Conservation (phyloP, 2,329 filamentous ascomycete genomes). For the Penicillium corylophilum region DNA sequence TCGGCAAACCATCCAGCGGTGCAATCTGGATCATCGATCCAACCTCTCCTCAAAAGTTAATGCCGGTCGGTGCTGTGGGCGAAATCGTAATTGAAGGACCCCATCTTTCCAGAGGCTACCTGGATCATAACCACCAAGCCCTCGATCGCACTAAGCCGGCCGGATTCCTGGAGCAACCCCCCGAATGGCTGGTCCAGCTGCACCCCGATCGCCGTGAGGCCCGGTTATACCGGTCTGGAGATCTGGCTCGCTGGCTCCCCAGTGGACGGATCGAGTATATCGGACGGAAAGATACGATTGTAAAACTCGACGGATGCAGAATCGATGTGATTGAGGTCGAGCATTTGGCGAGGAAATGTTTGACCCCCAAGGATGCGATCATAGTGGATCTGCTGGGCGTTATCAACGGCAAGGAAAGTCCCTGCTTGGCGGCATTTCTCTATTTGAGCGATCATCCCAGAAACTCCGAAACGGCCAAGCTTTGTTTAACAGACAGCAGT, state of each 20-base stretch:
- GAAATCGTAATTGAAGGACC: conserved; percentile 32
- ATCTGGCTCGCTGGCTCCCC: conserved; percentile 23
- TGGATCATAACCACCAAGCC: conserved; percentile 16
- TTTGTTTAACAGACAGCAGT: too few species aligned
- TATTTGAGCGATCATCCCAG: conserved; percentile 1
- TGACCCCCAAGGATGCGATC: conserved; percentile 10
- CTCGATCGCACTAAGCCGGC: too few species aligned
- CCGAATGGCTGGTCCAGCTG: too few species aligned
- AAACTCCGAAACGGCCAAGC: too few species aligned
- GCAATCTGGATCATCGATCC: conserved; percentile 30
- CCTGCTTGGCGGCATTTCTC: conserved; percentile 16
- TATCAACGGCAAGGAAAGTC: conserved; percentile 16
- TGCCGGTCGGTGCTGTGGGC: conserved; percentile 30
- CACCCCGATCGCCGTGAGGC: too few species aligned
- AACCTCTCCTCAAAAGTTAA: conserved; percentile 13
- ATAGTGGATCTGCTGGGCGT: conserved; percentile 21
- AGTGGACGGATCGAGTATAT: conserved; percentile 27
- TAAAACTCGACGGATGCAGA: conserved; percentile 26
- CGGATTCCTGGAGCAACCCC: too few species aligned
- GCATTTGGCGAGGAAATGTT: conserved; percentile 11
- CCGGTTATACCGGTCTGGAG: conserved; percentile 26
- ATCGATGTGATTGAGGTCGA: conserved; percentile 27
- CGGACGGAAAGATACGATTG: conserved; percentile 28
- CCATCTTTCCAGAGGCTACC: conserved; percentile 26
- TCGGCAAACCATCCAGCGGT: conserved; percentile 19